Conservation (phyloP, 116 monocot genomes). For the Phalaenopsis hybrid region DNA sequence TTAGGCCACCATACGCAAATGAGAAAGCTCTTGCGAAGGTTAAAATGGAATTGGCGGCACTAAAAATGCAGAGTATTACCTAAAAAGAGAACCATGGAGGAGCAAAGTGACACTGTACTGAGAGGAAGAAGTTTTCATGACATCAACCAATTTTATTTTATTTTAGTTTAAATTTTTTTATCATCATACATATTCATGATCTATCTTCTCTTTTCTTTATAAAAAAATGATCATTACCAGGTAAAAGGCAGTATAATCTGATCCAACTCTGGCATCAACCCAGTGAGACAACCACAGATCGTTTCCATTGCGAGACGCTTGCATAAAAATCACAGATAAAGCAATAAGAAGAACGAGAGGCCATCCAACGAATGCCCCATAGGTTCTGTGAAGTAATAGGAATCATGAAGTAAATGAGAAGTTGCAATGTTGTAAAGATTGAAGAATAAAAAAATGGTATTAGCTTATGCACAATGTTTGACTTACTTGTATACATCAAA, state of each 20-base stretch:
- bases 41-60: conserved; percentile 69
- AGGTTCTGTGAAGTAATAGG: conserved; percentile 45
- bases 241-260: conserved; percentile 51
- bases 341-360: conserved; percentile 50
- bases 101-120: background rate
- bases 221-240: conserved; percentile 43
- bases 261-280: conserved; percentile 66
- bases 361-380: conserved; percentile 59
- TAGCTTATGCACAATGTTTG: background rate
- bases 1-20: conserved; percentile 82
- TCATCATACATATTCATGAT: background rate
- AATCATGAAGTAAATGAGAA: background rate
- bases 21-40: conserved; percentile 92
- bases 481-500: conserved; percentile 82
- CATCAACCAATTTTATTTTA: background rate
- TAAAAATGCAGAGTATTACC: conserved; percentile 67
- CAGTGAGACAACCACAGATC: conserved; percentile 97
- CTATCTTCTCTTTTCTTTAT: background rate
- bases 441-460: background rate
- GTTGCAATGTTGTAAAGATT: background rate
- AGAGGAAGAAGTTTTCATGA: background rate
- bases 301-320: conserved; percentile 96
- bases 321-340: conserved; percentile 78
- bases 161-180: background rate
- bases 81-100: conserved; percentile 15